Percentiles rank a stretch among this genome's conserved stretches.
Evolutionary conservation across 2,329 filamentous ascomycete species (phyloP).

Genomic region (Elsinoe ampelina): DNA sequence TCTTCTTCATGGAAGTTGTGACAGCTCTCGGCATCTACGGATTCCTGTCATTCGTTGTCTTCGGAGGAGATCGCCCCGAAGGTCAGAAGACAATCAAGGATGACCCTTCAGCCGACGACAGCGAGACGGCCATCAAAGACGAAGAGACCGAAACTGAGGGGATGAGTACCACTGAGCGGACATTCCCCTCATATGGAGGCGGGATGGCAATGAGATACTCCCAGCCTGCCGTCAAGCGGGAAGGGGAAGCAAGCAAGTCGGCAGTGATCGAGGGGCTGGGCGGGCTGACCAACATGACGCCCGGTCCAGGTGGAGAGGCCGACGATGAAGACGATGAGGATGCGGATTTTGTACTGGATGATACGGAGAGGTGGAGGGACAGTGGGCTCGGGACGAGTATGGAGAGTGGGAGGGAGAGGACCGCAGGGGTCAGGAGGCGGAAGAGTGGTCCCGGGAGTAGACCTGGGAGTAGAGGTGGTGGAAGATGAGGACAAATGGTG

Average conservation of each 20-base stretch:
- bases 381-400: constrained; percentile 42
- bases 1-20: constrained; percentile 68
- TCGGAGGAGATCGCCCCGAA: constrained; percentile 15
- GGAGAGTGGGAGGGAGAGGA: constrained; percentile 27
- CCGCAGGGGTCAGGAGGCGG: background rate
- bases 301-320: constrained; percentile 22
- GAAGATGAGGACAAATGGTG: too few relatives aligned
- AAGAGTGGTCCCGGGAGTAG: constrained; percentile 1
- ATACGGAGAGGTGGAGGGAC: constrained; percentile 26
- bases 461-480: too few relatives aligned
- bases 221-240: background rate
- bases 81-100: constrained; percentile 17
- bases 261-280: background rate
- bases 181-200: constrained; percentile 39
- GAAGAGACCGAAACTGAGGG: constrained; percentile 18
- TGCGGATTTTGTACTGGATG: constrained; percentile 34
- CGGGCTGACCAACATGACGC: constrained; percentile 16
- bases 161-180: constrained; percentile 39
- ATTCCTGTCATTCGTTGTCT: constrained; percentile 38
- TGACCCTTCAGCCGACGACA: constrained; percentile 10
- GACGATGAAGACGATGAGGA: constrained; percentile 39
- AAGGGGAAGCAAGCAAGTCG: constrained; percentile 22
- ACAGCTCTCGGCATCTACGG: constrained; percentile 59
- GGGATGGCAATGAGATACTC: constrained; percentile 33
- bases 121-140: constrained; percentile 22